Base-by-base conservation (phyloP, 805 yeast genomes). In the Geotrichum ghanense region DNA sequence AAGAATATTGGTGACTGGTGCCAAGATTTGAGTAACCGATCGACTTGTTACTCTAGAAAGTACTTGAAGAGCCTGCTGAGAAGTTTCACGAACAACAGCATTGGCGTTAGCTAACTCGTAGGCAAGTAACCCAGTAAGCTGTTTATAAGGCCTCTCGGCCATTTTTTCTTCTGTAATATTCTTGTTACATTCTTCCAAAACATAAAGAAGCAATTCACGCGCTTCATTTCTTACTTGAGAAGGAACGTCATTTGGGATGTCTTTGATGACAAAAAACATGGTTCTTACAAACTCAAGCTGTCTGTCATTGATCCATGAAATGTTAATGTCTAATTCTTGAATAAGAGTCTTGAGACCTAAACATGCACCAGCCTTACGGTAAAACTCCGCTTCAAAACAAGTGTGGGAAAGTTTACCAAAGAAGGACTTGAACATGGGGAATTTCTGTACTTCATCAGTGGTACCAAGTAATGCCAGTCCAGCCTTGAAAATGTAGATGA, bases 51-150 rank as follows among this genome's bases (percentile, higher is more conserved):
- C 75, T 12, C 81, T 81, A 0, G 95, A 76, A 16, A 92, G 69
- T 1, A 76, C 76, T 19, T 69, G 61, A 51, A 92, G 69, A 1
- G 90, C 78, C 23, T 74, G 69, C 59, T 85, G 89, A 0, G 95
- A 81, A 0, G 94, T 83, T 49, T 78, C 79, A 55, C 98, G 74
- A 1, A 90, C 96, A 39, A 76, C 74, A 10, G 79, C 76, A 53
- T 85, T 87, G 0, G 97, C 83, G 60, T 92, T 88, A 35, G 95
- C 92, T 49, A 92, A 72, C 59, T 92, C 98, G 58, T 88, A 88
- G 1, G 90, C 95, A 53, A 94, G 71, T 22, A 90, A 82, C n/a
- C 95, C 87, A 27, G 86, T 78, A 22, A 92, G 72, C 12, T 89
- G 81, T 54, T 81, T 86, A 63, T 87, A 81, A 23, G 85, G 81